These are phyloP conservation scores for Ophiostoma tasmaniense DNA, from an alignment of 2,329 filamentous ascomycete genomes.

Conservation along the genomic window DNA sequence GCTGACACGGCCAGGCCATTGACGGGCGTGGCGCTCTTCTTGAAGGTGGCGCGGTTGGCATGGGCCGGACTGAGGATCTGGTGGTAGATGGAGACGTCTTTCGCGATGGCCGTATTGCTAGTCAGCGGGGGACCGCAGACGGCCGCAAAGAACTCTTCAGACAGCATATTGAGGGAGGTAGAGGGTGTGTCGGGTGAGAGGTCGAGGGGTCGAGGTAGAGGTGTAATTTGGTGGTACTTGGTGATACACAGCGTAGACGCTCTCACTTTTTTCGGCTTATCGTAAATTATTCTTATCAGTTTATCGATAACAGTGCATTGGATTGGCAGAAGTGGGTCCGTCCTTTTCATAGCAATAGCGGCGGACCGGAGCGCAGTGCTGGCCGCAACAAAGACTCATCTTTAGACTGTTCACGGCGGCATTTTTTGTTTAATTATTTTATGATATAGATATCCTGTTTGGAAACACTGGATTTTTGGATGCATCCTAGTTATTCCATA, in stretches of 20 bases:
- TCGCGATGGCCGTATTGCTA: slow-evolving; percentile 44
- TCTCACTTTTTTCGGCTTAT: slow-evolving; percentile 5
- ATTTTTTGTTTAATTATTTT: neutral
- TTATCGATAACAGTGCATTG: neutral
- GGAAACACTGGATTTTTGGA: too few relatives aligned
- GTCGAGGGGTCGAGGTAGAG: neutral
- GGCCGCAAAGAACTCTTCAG: slow-evolving; percentile 52
- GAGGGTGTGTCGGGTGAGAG: neutral
- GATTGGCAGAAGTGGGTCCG: neutral
- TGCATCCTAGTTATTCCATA: too few relatives aligned
- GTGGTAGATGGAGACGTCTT: slow-evolving; percentile 81
- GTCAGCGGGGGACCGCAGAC: slow-evolving; percentile 49
- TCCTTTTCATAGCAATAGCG: neutral
- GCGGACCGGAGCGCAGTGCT: neutral
- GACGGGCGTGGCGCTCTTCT: slow-evolving; percentile 77
- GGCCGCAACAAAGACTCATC: neutral
- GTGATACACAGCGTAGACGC: neutral
- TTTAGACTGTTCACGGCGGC: neutral
- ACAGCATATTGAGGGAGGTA: slow-evolving; percentile 39
- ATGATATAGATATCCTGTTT: too few relatives aligned
- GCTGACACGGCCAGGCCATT: slow-evolving; percentile 73
- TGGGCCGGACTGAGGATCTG: slow-evolving; percentile 73
- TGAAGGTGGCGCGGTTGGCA: slow-evolving; percentile 69
- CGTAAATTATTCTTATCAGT: neutral
- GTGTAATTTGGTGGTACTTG: neutral